These are phyloP conservation scores for Solanum habrochaites DNA, from an alignment of 257 asterid species.

Conservation along the genomic window DNA sequence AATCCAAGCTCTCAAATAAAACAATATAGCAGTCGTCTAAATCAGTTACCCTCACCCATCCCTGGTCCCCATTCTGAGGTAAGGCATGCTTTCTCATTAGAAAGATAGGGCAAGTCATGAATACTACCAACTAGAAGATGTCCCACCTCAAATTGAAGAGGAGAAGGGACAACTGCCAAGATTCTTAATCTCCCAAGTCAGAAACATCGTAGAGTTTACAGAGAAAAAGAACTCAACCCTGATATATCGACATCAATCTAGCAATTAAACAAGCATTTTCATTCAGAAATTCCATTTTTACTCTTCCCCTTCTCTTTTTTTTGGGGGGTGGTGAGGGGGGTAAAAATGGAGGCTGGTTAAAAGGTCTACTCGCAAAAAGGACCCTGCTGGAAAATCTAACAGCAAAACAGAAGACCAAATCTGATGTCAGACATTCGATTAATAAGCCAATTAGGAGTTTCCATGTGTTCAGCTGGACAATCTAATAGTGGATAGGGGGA, in stretches of 20 bases:
- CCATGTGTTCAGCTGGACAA: background rate
- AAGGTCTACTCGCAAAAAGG: background rate
- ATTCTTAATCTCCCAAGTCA: background rate
- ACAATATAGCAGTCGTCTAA: background rate
- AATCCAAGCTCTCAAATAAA: background rate
- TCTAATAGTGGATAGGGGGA: background rate
- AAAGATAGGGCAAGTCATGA: background rate
- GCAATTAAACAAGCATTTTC: background rate
- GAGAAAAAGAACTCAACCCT: background rate
- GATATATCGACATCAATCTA: background rate
- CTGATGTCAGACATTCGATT: background rate
- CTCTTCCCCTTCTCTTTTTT: background rate
- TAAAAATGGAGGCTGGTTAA: background rate
- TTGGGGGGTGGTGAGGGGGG: background rate
- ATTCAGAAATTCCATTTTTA: background rate
- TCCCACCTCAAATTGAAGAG: background rate
- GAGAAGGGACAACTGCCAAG: background rate
- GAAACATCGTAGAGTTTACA: background rate
- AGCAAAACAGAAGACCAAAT: background rate
- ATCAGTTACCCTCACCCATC: background rate
- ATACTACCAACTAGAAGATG: background rate
- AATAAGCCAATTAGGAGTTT: background rate
- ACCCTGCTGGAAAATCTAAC: background rate
- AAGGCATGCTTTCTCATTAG: background rate
- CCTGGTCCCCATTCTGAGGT: background rate